These are phyloP conservation scores for Pholiota adiposa DNA, from an alignment of 1,284 basidiomycete species.

Conservation along the genomic window DNA sequence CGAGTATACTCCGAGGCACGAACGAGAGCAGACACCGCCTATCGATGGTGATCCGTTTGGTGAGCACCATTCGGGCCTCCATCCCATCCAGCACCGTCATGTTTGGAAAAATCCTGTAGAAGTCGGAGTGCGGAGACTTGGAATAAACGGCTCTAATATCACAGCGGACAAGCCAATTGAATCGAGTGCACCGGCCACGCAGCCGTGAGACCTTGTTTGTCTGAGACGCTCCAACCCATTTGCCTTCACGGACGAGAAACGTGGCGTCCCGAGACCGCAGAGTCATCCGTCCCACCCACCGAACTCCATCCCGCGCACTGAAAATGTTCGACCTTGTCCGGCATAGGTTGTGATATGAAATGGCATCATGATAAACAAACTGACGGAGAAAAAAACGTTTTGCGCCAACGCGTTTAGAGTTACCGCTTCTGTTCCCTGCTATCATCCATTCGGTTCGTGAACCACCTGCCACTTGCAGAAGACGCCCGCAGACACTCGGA, in stretches of 20 bases:
- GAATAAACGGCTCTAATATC: neutral
- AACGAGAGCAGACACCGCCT: neutral
- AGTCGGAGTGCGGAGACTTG: neutral
- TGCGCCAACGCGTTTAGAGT: conserved; percentile 6
- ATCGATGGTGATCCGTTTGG: conserved; percentile 1
- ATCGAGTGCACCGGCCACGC: neutral
- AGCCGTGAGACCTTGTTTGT: conserved; percentile 12
- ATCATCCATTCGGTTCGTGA: neutral
- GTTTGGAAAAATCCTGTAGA: neutral
- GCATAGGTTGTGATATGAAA: no score
- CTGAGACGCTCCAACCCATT: conserved; percentile 6
- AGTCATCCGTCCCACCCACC: neutral
- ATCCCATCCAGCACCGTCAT: neutral
- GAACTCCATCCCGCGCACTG: conserved; percentile 5
- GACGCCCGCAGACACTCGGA: neutral
- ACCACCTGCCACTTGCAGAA: conserved; percentile 1
- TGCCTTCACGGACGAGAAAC: conserved; percentile 2
- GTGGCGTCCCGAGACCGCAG: conserved; percentile 11
- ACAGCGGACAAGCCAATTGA: neutral
- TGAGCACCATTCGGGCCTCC: neutral
- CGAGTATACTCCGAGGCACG: neutral
- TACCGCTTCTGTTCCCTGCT: conserved; percentile 1
- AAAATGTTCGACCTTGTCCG: neutral
- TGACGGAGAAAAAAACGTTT: conserved; percentile 5
- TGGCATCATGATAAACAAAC: conserved; percentile 8